Percentiles rank a stretch among this genome's conserved stretches.
Evolutionary conservation across 208 protist species (phyloP).

Genomic region (Histomonas meleagridis): DNA sequence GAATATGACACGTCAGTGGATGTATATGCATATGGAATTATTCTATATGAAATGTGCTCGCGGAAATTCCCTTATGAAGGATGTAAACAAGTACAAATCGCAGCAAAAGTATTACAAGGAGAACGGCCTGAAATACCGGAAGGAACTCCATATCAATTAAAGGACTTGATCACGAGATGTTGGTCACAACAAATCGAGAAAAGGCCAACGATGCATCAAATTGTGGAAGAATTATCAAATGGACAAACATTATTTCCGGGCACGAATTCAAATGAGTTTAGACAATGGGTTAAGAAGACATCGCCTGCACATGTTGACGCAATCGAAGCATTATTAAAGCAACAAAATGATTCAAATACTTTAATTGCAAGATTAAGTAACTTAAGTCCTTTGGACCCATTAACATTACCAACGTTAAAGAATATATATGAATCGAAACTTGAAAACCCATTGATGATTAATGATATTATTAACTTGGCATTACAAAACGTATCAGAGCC

Average conservation of each 20-base stretch:
- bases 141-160: too few species aligned
- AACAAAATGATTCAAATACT: not conserved
- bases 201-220: not conserved
- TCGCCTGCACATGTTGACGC: not conserved
- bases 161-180: not conserved
- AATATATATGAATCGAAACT: not conserved
- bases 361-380: not conserved
- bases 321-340: not conserved
- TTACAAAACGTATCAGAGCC: too few species aligned
- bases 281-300: not conserved
- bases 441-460: not conserved
- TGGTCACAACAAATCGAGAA: not conserved
- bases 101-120: not conserved
- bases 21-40: constrained; percentile 24
- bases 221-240: not conserved
- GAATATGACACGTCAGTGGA: not conserved
- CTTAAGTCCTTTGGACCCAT: not conserved
- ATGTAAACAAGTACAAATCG: not conserved
- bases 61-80: not conserved
- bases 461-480: not conserved
- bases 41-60: not conserved
- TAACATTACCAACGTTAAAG: not conserved
- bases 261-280: not conserved
- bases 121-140: not conserved
- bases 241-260: not conserved